Percentiles rank a stretch among this genome's conserved stretches.
Conservation (phyloP, 2,329 filamentous ascomycete genomes). For the Colletotrichum brevisporum region DNA sequence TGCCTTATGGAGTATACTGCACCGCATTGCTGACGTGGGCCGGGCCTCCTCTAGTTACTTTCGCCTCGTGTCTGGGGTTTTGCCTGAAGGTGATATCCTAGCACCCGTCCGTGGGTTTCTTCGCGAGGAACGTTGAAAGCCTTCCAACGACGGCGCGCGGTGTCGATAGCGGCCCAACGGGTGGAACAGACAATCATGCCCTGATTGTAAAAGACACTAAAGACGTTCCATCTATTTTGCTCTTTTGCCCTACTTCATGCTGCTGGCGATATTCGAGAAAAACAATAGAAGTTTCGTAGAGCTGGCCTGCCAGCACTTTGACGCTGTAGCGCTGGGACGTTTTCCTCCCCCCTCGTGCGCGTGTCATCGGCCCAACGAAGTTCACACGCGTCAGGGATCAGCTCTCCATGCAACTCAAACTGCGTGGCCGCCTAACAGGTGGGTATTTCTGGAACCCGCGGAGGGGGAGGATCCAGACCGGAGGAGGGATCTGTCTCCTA, state of each 20-base stretch:
- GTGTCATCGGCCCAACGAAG: too few species aligned
- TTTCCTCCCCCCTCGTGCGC: too few species aligned
- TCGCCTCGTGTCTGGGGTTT: slow-evolving; percentile 29
- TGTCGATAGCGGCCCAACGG: not conserved
- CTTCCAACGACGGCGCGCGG: slow-evolving; percentile 2
- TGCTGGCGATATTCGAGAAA: too few species aligned
- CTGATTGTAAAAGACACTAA: not conserved
- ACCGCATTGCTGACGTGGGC: slow-evolving; percentile 3
- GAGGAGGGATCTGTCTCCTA: slow-evolving; percentile 13
- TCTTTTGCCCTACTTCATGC: too few species aligned
- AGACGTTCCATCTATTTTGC: slow-evolving; percentile 1
- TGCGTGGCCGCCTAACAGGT: not conserved
- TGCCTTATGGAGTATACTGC: slow-evolving; percentile 10
- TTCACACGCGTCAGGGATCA: too few species aligned
- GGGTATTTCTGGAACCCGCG: slow-evolving; percentile 2
- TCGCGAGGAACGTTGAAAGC: slow-evolving; percentile 1
- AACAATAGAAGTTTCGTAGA: too few species aligned
- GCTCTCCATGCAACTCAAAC: too few species aligned
- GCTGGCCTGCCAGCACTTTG: too few species aligned
- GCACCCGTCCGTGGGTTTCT: slow-evolving; percentile 34
- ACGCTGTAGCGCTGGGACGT: too few species aligned
- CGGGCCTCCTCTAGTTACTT: not conserved
- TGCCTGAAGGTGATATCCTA: slow-evolving; percentile 31
- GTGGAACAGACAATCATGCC: slow-evolving; percentile 6
- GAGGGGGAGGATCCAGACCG: not conserved